phyloP scores from a whole-genome alignment of 805 yeast species.

The Starmerella vaccinii region DNA sequence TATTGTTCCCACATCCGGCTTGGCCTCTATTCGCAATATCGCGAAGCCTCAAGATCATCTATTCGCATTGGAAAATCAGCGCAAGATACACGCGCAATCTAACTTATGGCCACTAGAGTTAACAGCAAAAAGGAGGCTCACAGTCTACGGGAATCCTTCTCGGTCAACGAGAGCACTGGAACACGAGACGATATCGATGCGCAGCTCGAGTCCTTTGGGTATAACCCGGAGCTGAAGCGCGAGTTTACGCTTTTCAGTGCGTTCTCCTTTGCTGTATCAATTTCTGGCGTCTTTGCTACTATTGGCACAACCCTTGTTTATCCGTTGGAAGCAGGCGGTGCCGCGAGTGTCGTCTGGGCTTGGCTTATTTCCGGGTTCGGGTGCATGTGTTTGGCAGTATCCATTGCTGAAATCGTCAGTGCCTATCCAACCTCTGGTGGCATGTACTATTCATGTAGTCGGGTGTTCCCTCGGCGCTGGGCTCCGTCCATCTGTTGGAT shows the following conservation, averaged over 20 bases:
- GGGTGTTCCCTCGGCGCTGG: slow-evolving; percentile 29
- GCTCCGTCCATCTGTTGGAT: slow-evolving; percentile 46
- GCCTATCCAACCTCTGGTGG: slow-evolving; percentile 73
- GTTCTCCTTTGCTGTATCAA: slow-evolving; percentile 52
- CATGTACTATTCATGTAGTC: slow-evolving; percentile 45
- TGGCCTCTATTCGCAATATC: no score
- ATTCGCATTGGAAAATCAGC: no score
- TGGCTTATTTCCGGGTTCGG: slow-evolving; percentile 49
- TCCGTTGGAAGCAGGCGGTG: slow-evolving; percentile 45
- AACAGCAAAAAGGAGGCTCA: not conserved
- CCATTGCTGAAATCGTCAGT: slow-evolving; percentile 60
- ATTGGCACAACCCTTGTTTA: slow-evolving; percentile 43
- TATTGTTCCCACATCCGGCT: no score
- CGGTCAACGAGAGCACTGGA: not conserved
- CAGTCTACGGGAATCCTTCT: not conserved
- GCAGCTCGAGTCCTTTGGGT: slow-evolving; percentile 39
- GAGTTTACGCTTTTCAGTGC: slow-evolving; percentile 50
- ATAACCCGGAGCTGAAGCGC: slow-evolving; percentile 50
- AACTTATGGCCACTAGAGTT: not conserved
- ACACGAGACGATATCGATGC: not conserved
- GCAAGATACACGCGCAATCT: not conserved
- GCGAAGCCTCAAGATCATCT: not conserved
- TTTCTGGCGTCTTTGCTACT: slow-evolving; percentile 57
- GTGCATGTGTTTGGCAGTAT: slow-evolving; percentile 43
- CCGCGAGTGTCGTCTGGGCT: slow-evolving; percentile 54